phyloP scores from a whole-genome alignment of 805 yeast species.

The Starmerella scarabaei region DNA sequence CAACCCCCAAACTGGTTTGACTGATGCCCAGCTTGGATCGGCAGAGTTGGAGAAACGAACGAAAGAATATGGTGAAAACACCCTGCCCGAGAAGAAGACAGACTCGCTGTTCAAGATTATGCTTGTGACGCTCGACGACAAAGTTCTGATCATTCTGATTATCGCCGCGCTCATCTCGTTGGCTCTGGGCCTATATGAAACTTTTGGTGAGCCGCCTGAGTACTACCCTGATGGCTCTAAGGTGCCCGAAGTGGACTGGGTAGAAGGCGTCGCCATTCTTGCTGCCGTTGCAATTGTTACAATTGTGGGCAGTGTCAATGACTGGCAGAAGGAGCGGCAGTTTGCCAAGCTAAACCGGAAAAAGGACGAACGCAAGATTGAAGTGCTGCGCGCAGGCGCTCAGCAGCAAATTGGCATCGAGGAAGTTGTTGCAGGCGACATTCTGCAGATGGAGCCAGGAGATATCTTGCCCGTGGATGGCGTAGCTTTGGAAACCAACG shows the following conservation, averaged over 20 bases:
- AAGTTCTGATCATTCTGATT: conserved; percentile 68
- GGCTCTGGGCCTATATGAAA: conserved; percentile 82
- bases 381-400: conserved; percentile 61
- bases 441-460: conserved; percentile 76
- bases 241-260: conserved; percentile 88
- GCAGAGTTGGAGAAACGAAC: conserved; percentile 28
- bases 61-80: conserved; percentile 52
- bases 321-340: conserved; percentile 90
- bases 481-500: conserved; percentile 51
- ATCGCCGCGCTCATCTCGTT: conserved; percentile 82
- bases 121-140: conserved; percentile 78
- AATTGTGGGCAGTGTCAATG: conserved; percentile 87
- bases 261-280: conserved; percentile 95
- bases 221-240: conserved; percentile 66
- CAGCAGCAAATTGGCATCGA: conserved; percentile 57
- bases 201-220: conserved; percentile 70
- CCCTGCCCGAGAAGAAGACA: conserved; percentile 55
- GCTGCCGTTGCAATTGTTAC: conserved; percentile 86
- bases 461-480: conserved; percentile 88
- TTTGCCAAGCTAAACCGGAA: conserved; percentile 77
- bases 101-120: conserved; percentile 58
- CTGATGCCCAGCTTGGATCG: conserved; percentile 17
- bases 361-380: conserved; percentile 69
- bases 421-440: conserved; percentile 76
- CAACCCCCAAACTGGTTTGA: conserved; percentile 25